phyloP scores from a whole-genome alignment of 768 basidiomycete species.

The Dioszegia hungarica region DNA sequence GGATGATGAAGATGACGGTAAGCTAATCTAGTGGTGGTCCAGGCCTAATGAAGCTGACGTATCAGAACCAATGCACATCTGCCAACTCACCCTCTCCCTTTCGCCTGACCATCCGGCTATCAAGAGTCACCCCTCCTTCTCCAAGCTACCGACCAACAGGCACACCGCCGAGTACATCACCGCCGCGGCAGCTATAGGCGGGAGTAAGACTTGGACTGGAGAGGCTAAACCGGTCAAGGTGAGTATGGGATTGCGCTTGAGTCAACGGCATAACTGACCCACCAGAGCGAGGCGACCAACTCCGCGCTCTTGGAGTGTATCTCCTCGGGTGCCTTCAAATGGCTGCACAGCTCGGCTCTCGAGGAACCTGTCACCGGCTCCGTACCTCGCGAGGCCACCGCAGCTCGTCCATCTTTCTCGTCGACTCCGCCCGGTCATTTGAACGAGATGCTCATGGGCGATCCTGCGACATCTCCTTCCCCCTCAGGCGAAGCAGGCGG shows the following conservation, averaged over 20 bases:
- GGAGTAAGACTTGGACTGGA: conserved; percentile 26
- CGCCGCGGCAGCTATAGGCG: conserved; percentile 24
- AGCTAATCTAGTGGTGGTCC: background rate
- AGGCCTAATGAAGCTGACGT: background rate
- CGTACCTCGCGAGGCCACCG: background rate
- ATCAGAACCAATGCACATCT: background rate
- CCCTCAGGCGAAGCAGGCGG: no score
- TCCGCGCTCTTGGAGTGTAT: conserved; percentile 23
- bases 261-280: background rate
- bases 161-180: conserved; percentile 26
- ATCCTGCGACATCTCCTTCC: no score
- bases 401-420: no score
- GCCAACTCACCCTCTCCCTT: conserved; percentile 21
- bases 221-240: conserved; percentile 26
- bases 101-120: conserved; percentile 28
- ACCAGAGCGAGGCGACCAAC: conserved; percentile 31
- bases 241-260: no score
- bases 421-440: no score
- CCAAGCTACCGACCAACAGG: conserved; percentile 17
- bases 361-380: background rate
- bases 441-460: no score
- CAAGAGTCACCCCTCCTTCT: conserved; percentile 19
- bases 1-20: background rate
- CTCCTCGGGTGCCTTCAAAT: conserved; percentile 22
- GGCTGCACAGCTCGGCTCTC: conserved; percentile 19